Conservation (phyloP, 1,139 yeast genomes). For the Suhomyces choctaworum region DNA sequence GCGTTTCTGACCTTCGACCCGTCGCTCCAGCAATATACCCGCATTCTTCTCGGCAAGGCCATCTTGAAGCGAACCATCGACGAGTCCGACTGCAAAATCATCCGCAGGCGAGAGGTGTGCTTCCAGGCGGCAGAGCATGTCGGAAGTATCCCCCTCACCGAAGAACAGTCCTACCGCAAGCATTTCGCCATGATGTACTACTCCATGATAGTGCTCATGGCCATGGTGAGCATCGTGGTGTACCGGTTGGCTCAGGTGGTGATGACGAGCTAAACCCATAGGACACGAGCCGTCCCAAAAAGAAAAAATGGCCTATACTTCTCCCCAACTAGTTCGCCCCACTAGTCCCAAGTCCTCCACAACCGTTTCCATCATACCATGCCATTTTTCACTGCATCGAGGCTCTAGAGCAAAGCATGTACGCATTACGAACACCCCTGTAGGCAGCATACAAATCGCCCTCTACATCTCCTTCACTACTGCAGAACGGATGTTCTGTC, state of each 20-base stretch:
- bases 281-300: too few species aligned
- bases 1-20: conserved; percentile 34
- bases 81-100: conserved; percentile 34
- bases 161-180: conserved; percentile 9
- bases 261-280: too few species aligned
- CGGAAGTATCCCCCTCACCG: conserved; percentile 37
- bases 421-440: too few species aligned
- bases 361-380: too few species aligned
- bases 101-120: conserved; percentile 42
- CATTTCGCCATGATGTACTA: conserved; percentile 7
- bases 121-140: conserved; percentile 47
- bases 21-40: conserved; percentile 40
- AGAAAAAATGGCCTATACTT: too few species aligned
- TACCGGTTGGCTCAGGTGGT: conserved; percentile 8
- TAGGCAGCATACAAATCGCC: too few species aligned
- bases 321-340: too few species aligned
- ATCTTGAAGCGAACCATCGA: conserved; percentile 39
- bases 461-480: too few species aligned
- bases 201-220: conserved; percentile 8
- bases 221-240: conserved; percentile 12
- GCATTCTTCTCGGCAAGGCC: conserved; percentile 42
- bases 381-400: too few species aligned
- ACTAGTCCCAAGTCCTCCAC: too few species aligned
- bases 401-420: too few species aligned
- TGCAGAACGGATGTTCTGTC: too few species aligned